Conservation (phyloP, 306 rosid genomes). For the Heteromeles arbutifolia region DNA sequence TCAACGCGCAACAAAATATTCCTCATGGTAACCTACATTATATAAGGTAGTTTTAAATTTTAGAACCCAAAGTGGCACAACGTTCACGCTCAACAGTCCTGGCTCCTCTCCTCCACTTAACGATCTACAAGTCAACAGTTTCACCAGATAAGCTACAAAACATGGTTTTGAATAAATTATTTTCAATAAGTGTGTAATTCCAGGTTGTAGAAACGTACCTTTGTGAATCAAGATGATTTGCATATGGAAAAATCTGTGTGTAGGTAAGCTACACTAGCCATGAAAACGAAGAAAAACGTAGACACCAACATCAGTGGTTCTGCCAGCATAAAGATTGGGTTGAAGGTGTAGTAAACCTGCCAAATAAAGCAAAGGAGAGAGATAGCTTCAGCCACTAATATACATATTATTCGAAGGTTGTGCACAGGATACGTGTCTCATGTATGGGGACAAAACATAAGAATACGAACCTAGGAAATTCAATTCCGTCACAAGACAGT, state of each 20-base stretch:
- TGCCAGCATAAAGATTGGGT: slow-evolving; percentile 88
- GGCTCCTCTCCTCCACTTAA: slow-evolving; percentile 23
- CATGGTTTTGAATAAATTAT: slow-evolving; percentile 4
- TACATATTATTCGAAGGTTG: background rate
- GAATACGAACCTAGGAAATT: background rate
- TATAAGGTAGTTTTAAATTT: slow-evolving; percentile 5
- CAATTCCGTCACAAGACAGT: background rate
- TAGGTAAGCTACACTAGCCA: slow-evolving; percentile 68
- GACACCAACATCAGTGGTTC: slow-evolving; percentile 85
- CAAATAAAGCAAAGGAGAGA: slow-evolving; percentile 5
- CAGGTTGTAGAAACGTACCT: slow-evolving; percentile 26
- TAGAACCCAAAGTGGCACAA: slow-evolving; percentile 14
- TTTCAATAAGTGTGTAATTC: background rate
- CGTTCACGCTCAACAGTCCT: slow-evolving; percentile 3
- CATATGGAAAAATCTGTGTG: slow-evolving; percentile 75
- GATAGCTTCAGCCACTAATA: background rate
- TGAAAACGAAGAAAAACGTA: slow-evolving; percentile 68
- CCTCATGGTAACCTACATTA: slow-evolving; percentile 13
- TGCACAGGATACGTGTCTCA: background rate
- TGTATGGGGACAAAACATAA: background rate
- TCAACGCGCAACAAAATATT: slow-evolving; percentile 26
- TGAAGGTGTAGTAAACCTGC: slow-evolving; percentile 84
- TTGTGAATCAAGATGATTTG: slow-evolving; percentile 31
- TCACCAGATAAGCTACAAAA: slow-evolving; percentile 4
- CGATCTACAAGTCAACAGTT: slow-evolving; percentile 15